Base-by-base conservation (phyloP, 257 asterid genomes). In the Solanum virginianum region DNA sequence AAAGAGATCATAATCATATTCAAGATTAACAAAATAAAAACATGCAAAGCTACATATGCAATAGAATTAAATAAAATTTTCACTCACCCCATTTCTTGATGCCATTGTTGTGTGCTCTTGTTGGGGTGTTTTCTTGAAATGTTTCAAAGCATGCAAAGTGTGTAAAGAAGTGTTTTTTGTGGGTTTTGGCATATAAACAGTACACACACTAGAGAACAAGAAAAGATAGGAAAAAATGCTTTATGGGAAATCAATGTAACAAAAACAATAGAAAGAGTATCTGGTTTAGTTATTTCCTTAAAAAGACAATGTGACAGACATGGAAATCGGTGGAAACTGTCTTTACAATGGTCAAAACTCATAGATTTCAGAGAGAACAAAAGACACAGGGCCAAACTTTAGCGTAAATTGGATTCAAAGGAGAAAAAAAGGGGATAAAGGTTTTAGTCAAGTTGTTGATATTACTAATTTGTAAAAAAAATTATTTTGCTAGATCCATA, bases 261-360 rank as follows among this genome's bases (percentile, higher is more conserved):
- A 90, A 81, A 53, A 63, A 83, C 69, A 81, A 54, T 45, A 5
- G 39, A 75, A 41, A 59, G 47, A 81, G 49, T 66, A 66, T 55
- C 14, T 65, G 43, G 72, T 65, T 65, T 66, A 32, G 79, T n/a
- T 75, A 3, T 49, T 71, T 68, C 62, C 43, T 82, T 83, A 83
- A 83, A 65, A 65, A 65, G 80, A 82, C 88, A 89, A 84, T 71
- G 88, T 85, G 86, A 81, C 26, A 81, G 89, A 57, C 82, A 85
- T 66, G 70, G 56, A 84, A 79, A 85, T 84, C 24, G 84, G 66
- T 43, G 24, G 83, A 80, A 57, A 53, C 65, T 79, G 47, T 49
- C n/a, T 49, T 22, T 75, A 75, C 81, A 74, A 74, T 74, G 81
- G 81, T 45, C 82, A 49, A 75, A 49, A 26, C 26, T 29, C 47